These are phyloP conservation scores for Chamaecyparis obtusa DNA, from an alignment of 75 land plant species.

Conservation along the genomic window DNA sequence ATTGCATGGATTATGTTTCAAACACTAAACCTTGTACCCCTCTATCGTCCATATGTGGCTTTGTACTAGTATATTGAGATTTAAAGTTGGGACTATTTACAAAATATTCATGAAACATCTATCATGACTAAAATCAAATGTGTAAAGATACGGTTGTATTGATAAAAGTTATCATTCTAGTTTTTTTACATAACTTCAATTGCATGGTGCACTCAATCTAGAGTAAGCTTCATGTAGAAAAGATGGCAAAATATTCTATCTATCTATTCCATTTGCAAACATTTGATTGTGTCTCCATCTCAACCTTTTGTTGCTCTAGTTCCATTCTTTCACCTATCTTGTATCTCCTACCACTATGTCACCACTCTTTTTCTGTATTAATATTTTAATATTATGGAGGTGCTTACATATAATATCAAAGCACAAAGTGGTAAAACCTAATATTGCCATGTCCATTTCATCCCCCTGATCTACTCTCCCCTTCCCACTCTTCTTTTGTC, in stretches of 20 bases:
- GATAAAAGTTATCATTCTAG: background rate
- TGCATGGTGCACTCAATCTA: background rate
- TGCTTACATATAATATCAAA: no score
- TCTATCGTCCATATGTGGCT: background rate
- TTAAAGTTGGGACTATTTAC: no score
- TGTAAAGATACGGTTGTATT: no score
- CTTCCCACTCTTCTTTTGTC: no score
- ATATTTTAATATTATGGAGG: no score
- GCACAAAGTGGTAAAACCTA: no score
- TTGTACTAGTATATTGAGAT: background rate
- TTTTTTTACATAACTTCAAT: background rate
- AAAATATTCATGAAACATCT: no score
- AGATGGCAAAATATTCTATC: no score
- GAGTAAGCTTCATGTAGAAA: background rate
- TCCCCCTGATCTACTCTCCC: no score
- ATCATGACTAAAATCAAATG: background rate
- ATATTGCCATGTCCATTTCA: no score
- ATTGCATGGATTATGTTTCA: no score
- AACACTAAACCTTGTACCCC: background rate
- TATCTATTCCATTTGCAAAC: background rate
- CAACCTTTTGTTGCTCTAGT: background rate
- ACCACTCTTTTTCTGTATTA: no score
- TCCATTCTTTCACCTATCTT: background rate
- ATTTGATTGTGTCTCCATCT: background rate
- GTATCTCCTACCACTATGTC: background rate